Evolutionary conservation across 2,329 filamentous ascomycete genomes (phyloP).

Genomic region (Epichloe sylvatica): DNA sequence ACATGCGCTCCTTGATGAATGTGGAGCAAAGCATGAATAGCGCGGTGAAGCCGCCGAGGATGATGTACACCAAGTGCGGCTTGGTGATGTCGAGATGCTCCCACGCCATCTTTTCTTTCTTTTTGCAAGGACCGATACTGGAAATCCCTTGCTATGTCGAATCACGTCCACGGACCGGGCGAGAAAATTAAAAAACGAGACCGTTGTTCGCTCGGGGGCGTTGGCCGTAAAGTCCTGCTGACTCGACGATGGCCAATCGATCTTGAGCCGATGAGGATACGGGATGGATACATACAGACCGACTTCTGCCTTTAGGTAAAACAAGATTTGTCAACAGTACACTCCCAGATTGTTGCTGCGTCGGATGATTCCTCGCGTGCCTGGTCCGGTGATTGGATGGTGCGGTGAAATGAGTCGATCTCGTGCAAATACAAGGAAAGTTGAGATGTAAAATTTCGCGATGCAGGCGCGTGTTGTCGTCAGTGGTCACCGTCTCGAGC

Average conservation of each 20-base stretch:
- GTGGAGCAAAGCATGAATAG: conserved; percentile 98
- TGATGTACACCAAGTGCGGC: conserved; percentile 96
- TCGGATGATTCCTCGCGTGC: not conserved
- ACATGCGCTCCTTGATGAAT: conserved; percentile 94
- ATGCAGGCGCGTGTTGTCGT: not conserved
- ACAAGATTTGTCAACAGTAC: no score
- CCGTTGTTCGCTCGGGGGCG: conserved; percentile 1
- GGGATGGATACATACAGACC: conserved; percentile 7
- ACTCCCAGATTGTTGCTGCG: not conserved
- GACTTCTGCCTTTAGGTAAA: not conserved
- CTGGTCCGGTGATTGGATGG: not conserved
- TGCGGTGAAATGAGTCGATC: not conserved
- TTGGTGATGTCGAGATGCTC: conserved; percentile 73
- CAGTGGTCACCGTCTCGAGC: not conserved
- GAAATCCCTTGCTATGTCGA: not conserved
- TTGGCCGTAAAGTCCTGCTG: not conserved
- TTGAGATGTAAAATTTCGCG: not conserved
- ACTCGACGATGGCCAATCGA: conserved; percentile 6
- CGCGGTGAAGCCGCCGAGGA: conserved; percentile 91
- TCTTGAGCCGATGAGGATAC: conserved; percentile 4
- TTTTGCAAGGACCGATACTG: not conserved
- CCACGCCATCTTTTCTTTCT: conserved; percentile 49
- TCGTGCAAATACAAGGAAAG: not conserved
- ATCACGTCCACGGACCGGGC: conserved; percentile 3
- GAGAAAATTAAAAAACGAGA: not conserved